Percentiles rank a stretch among this genome's conserved stretches.
phyloP scores from a whole-genome alignment of 2,329 filamentous ascomycete species.

The Xylariaceae sp. region DNA sequence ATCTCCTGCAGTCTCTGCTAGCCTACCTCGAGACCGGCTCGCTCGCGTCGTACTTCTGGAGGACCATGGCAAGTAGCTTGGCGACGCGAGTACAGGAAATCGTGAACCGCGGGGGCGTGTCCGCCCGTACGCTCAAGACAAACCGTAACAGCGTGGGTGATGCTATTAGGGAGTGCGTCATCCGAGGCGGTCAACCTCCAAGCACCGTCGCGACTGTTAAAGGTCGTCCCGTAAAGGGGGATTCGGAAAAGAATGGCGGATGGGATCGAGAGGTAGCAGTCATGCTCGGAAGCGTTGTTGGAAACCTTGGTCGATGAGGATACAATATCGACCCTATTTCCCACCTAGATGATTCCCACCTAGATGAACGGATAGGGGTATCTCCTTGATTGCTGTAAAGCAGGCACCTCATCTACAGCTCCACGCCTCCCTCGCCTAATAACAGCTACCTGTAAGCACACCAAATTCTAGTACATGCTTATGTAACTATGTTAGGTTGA shows the following conservation, averaged over 20 bases:
- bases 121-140: slow-evolving; percentile 75
- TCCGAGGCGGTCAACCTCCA: slow-evolving; percentile 73
- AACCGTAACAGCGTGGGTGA: slow-evolving; percentile 77
- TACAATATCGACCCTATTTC: not conserved
- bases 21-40: slow-evolving; percentile 83
- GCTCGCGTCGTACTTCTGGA: slow-evolving; percentile 90
- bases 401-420: too few relatives aligned
- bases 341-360: too few relatives aligned
- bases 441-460: too few relatives aligned
- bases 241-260: slow-evolving; percentile 50
- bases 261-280: slow-evolving; percentile 95
- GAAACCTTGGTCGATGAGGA: slow-evolving; percentile 50
- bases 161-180: slow-evolving; percentile 80
- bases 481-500: too few relatives aligned
- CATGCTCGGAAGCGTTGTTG: slow-evolving; percentile 85
- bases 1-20: slow-evolving; percentile 73
- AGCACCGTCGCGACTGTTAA: slow-evolving; percentile 51
- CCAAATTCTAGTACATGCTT: too few relatives aligned
- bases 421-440: too few relatives aligned
- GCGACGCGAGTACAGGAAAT: slow-evolving; percentile 82
- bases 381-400: too few relatives aligned
- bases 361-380: not conserved
- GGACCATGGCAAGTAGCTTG: slow-evolving; percentile 79
- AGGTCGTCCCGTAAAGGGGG: slow-evolving; percentile 44
- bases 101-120: slow-evolving; percentile 77